phyloP scores from a whole-genome alignment of 108 stramenopile species.

The Cyclotella kingstonii region DNA sequence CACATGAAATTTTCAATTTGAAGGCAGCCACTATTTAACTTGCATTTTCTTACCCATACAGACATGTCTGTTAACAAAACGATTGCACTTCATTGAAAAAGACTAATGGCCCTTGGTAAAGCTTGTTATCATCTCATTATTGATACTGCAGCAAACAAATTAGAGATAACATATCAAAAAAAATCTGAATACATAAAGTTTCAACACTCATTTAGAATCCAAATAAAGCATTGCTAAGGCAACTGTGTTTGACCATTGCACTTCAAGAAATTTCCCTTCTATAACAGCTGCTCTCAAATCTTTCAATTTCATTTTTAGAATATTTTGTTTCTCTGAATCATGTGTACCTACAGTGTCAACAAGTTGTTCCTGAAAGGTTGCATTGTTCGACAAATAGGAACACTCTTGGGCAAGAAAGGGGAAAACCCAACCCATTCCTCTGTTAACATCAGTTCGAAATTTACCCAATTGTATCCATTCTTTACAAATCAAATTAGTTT shows the following conservation, averaged over 20 bases:
- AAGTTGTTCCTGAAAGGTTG: conserved; percentile 3
- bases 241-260: conserved; percentile 83
- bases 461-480: conserved; percentile 58
- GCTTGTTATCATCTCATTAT: too few species aligned
- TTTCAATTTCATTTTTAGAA: conserved; percentile 45
- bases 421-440: conserved; percentile 80
- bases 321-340: conserved; percentile 64
- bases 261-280: conserved; percentile 70
- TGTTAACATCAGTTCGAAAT: conserved; percentile 78
- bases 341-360: conserved; percentile 57
- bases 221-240: conserved; percentile 63
- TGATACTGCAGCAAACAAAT: too few species aligned
- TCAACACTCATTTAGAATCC: neutral
- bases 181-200: too few species aligned
- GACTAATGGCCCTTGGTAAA: too few species aligned
- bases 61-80: too few species aligned
- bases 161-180: too few species aligned
- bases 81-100: too few species aligned
- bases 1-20: too few species aligned
- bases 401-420: conserved; percentile 62
- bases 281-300: conserved; percentile 47
- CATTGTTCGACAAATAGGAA: conserved; percentile 2
- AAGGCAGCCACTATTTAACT: too few species aligned
- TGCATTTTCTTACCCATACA: too few species aligned
- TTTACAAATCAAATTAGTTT: conserved; percentile 57